phyloP scores from a whole-genome alignment of 1,284 basidiomycete species.

The Cystobasidium slooffiae region DNA sequence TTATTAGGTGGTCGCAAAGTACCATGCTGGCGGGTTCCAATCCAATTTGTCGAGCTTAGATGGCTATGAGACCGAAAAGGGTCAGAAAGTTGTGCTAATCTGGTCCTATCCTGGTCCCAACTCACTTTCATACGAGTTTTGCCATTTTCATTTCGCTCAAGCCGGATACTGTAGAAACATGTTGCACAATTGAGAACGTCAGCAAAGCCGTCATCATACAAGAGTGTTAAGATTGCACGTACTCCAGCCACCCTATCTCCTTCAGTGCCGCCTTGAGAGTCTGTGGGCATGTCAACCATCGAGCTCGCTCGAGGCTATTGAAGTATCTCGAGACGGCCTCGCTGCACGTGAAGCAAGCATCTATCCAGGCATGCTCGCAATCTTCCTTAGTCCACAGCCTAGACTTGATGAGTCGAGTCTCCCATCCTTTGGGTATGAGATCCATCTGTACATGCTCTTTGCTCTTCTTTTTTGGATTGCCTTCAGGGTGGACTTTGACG shows the following conservation, averaged over 20 bases:
- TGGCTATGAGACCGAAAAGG: too few relatives aligned
- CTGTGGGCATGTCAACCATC: background rate
- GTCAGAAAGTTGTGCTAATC: too few relatives aligned
- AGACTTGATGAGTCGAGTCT: background rate
- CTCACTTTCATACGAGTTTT: too few relatives aligned
- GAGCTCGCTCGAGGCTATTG: background rate
- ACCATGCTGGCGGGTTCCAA: too few relatives aligned
- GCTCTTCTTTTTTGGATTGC: background rate
- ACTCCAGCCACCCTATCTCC: background rate
- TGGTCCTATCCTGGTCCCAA: too few relatives aligned
- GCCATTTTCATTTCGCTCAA: too few relatives aligned
- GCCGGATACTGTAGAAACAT: too few relatives aligned
- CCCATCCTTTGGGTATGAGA: background rate
- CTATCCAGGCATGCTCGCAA: background rate
- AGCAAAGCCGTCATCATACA: too few relatives aligned
- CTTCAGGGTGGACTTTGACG: background rate
- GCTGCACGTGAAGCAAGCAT: background rate
- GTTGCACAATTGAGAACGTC: too few relatives aligned
- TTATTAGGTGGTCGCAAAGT: too few relatives aligned
- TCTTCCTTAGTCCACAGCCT: background rate
- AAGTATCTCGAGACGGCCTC: background rate
- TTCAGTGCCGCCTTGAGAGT: background rate
- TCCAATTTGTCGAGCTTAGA: too few relatives aligned
- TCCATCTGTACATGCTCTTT: background rate
- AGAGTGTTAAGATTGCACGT: too few relatives aligned